Conservation (phyloP, 73 alveolate species). For the Paraurostyla sp. region DNA sequence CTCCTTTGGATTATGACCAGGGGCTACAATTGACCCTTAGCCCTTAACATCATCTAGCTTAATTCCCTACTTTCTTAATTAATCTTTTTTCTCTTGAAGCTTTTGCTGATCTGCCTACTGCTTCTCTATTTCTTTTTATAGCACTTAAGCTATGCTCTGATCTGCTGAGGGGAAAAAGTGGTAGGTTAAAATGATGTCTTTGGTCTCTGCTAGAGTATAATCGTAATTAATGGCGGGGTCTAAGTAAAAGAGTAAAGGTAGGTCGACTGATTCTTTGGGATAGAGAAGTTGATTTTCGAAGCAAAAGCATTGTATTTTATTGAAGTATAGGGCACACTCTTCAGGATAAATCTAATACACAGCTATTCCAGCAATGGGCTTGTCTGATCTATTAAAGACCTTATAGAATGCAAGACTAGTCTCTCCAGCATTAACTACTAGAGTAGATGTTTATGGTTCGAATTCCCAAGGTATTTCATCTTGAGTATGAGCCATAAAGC, state of each 20-base stretch:
- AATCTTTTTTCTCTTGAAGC: slow-evolving; percentile 50
- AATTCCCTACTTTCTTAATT: slow-evolving; percentile 52
- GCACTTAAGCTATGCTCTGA: slow-evolving; percentile 68
- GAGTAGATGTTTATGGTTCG: slow-evolving; percentile 71
- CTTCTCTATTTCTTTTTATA: slow-evolving; percentile 70
- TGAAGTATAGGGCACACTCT: slow-evolving; percentile 85
- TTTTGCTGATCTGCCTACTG: slow-evolving; percentile 61
- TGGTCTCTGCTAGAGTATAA: slow-evolving; percentile 49
- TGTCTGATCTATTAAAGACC: slow-evolving; percentile 82
- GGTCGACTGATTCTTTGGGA: slow-evolving; percentile 86
- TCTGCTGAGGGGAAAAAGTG: slow-evolving; percentile 77
- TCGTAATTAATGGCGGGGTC: slow-evolving; percentile 89
- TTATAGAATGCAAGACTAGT: slow-evolving; percentile 87
- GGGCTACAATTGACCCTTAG: slow-evolving; percentile 40
- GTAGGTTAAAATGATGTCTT: slow-evolving; percentile 72
- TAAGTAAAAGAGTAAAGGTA: slow-evolving; percentile 85
- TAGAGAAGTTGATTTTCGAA: slow-evolving; percentile 83
- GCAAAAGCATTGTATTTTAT: slow-evolving; percentile 89
- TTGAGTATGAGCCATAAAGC: slow-evolving; percentile 80
- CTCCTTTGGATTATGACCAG: slow-evolving; percentile 58
- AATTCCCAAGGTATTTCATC: slow-evolving; percentile 89
- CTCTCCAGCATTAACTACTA: slow-evolving; percentile 89
- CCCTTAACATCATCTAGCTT: slow-evolving; percentile 30
- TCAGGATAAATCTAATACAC: slow-evolving; percentile 86
- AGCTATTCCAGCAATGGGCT: slow-evolving; percentile 88